Evolutionary conservation across 805 yeast genomes (phyloP).

Genomic region (Blastobotrys peoriensis): DNA sequence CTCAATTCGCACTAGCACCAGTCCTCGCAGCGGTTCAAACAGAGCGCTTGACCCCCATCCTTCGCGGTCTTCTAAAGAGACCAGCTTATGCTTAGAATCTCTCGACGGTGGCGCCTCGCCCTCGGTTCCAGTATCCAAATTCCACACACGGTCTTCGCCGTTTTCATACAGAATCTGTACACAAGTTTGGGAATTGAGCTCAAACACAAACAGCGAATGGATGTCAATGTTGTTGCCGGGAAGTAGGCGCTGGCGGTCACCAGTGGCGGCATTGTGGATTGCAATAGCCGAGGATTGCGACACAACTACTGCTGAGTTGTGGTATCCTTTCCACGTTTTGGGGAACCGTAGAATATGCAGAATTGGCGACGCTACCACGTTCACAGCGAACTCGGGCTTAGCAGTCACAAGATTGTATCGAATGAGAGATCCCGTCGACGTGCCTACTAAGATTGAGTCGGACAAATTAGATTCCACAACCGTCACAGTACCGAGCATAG

Average conservation of each 20-base stretch:
- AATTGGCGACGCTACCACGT: constrained; percentile 8
- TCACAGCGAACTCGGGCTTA: neutral
- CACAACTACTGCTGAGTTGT: constrained; percentile 6
- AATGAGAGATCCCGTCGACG: constrained; percentile 6
- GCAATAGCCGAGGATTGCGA: constrained; percentile 11
- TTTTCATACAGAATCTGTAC: constrained; percentile 10
- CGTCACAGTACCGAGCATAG: neutral
- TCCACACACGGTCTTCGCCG: constrained; percentile 13
- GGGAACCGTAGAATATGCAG: constrained; percentile 5
- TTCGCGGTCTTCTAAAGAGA: neutral
- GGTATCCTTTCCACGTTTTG: neutral
- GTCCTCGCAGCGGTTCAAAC: neutral
- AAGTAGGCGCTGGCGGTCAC: constrained; percentile 1
- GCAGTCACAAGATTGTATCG: neutral
- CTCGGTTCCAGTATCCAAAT: constrained; percentile 7
- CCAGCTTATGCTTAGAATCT: neutral
- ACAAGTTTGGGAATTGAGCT: neutral
- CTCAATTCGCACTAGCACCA: neutral
- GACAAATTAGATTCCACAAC: neutral
- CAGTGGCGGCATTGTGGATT: constrained; percentile 7
- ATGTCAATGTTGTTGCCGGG: constrained; percentile 15
- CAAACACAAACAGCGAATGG: neutral
- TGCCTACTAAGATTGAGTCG: constrained; percentile 4
- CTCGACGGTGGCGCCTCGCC: neutral
- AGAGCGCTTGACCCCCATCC: neutral